These are phyloP conservation scores for Coemansia sp. DNA, from an alignment of 371 early-diverging fungal species.

Conservation along the genomic window DNA sequence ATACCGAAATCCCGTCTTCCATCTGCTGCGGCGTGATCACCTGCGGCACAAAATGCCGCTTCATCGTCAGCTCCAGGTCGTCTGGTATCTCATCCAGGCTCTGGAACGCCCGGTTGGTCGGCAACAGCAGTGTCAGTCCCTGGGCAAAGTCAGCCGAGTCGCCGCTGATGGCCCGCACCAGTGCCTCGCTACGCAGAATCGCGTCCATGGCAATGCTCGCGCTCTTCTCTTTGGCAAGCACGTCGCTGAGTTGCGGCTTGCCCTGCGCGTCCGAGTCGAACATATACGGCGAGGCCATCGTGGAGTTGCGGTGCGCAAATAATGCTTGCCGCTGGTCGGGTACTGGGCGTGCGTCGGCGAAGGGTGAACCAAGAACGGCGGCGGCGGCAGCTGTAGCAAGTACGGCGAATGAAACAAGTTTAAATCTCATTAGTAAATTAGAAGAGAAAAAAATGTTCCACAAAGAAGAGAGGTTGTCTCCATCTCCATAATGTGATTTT, in stretches of 20 bases:
- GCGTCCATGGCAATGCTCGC: constrained; percentile 43
- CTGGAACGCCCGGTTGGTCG: constrained; percentile 44
- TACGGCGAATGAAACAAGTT: neutral
- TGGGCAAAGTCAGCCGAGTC: constrained; percentile 34
- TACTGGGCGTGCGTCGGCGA: constrained; percentile 16
- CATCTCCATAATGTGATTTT: too few species aligned
- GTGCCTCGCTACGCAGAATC: constrained; percentile 36
- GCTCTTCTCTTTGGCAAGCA: constrained; percentile 37
- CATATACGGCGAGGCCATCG: constrained; percentile 24
- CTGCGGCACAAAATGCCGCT: constrained; percentile 41
- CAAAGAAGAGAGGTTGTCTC: too few species aligned
- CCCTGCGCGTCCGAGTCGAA: constrained; percentile 29
- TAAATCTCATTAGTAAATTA: neutral
- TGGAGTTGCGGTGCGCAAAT: neutral
- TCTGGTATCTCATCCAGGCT: constrained; percentile 23
- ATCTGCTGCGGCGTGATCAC: constrained; percentile 22
- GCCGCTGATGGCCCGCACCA: constrained; percentile 45
- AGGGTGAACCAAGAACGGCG: constrained; percentile 3
- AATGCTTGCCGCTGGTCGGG: constrained; percentile 26
- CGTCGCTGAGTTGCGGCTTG: constrained; percentile 35
- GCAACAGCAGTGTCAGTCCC: constrained; percentile 41
- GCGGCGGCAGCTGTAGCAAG: constrained; percentile 8
- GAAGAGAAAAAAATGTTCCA: too few species aligned
- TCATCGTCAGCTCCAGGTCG: constrained; percentile 35
- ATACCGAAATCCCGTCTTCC: constrained; percentile 20